These are phyloP conservation scores for Ceratocystis cacaofunesta DNA, from an alignment of 2,329 filamentous ascomycete genomes.

Conservation along the genomic window DNA sequence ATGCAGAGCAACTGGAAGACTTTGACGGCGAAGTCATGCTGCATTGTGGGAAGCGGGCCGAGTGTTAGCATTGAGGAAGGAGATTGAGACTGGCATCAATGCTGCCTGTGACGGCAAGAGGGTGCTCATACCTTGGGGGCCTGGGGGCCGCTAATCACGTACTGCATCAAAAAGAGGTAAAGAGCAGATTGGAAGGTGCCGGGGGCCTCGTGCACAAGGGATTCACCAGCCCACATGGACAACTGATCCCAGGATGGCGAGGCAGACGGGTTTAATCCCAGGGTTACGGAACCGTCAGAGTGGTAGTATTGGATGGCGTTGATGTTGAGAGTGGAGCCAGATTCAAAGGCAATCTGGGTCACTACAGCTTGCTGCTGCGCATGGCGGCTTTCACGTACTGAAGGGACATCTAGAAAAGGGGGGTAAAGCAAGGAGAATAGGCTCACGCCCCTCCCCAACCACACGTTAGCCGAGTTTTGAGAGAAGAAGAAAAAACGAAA, in stretches of 20 bases:
- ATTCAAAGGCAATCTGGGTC: conserved; percentile 3
- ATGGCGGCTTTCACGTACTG: background rate
- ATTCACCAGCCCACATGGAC: conserved; percentile 27
- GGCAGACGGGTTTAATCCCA: conserved; percentile 5
- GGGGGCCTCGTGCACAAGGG: conserved; percentile 25
- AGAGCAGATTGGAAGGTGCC: conserved; percentile 23
- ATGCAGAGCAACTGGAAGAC: conserved; percentile 35
- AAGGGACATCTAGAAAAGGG: background rate
- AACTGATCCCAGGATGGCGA: conserved; percentile 24
- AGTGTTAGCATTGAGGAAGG: background rate
- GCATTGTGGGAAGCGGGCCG: conserved; percentile 4
- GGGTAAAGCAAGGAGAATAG: background rate
- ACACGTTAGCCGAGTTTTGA: background rate
- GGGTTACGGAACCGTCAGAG: background rate
- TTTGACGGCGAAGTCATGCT: conserved; percentile 30
- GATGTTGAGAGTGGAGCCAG: conserved; percentile 3
- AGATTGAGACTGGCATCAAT: background rate
- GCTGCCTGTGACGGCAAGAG: conserved; percentile 14
- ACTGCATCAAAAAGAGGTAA: conserved; percentile 27
- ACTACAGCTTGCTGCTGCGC: background rate
- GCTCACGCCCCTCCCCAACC: conserved; percentile 6
- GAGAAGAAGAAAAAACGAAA: background rate
- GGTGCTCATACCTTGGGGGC: conserved; percentile 26
- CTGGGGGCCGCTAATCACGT: conserved; percentile 23
- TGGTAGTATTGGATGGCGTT: conserved; percentile 11